phyloP scores from a whole-genome alignment of 805 yeast genomes.

The Candida tibetensis region DNA sequence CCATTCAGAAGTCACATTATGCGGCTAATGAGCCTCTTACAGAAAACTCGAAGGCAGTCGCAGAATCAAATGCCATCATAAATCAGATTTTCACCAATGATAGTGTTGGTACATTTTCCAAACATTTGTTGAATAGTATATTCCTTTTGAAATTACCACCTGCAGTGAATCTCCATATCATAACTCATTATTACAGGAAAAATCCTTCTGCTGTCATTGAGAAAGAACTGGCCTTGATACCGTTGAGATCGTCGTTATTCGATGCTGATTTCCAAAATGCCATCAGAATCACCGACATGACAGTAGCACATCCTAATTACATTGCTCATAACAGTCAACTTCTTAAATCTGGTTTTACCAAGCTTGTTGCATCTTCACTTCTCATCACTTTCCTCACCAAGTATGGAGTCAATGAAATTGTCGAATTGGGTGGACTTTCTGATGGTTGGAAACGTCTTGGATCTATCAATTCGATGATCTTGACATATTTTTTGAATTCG shows the following conservation, averaged over 20 bases:
- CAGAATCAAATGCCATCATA: conserved; percentile 11
- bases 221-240: conserved; percentile 50
- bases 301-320: conserved; percentile 58
- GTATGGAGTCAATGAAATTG: conserved; percentile 38
- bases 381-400: conserved; percentile 38
- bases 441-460: conserved; percentile 36
- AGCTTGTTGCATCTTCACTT: conserved; percentile 30
- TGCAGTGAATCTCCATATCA: conserved; percentile 22
- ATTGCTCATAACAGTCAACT: conserved; percentile 29
- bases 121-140: conserved; percentile 23
- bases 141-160: conserved; percentile 35
- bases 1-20: conserved; percentile 5
- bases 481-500: conserved; percentile 40
- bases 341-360: conserved; percentile 28
- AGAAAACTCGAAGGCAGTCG: conserved; percentile 9
- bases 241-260: conserved; percentile 58
- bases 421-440: conserved; percentile 38
- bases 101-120: conserved; percentile 20
- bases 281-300: conserved; percentile 53
- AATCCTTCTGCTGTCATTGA: conserved; percentile 25
- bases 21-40: conserved; percentile 20
- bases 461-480: conserved; percentile 47
- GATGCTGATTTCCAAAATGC: conserved; percentile 58
- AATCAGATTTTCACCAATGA: conserved; percentile 17
- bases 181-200: conserved; percentile 17